phyloP scores from a whole-genome alignment of 2,329 filamentous ascomycete species.

The Fusarium praegraminearum region DNA sequence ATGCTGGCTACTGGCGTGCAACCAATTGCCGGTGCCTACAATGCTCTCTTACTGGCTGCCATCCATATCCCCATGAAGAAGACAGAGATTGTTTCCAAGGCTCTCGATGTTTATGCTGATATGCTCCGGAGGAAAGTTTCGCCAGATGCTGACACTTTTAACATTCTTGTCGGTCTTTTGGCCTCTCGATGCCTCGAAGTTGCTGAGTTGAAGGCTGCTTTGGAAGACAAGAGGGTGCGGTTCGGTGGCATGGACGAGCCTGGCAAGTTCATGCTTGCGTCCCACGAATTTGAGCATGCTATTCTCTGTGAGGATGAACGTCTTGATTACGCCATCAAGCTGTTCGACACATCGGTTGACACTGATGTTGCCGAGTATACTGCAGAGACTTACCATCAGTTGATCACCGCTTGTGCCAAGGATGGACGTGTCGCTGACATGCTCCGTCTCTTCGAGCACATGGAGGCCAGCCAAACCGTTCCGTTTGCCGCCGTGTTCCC shows the following conservation, averaged over 20 bases:
- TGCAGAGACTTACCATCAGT: slow-evolving; percentile 83
- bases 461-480: slow-evolving; percentile 81
- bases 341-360: slow-evolving; percentile 82
- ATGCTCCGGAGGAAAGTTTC: slow-evolving; percentile 89
- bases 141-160: slow-evolving; percentile 87
- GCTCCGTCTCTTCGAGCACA: slow-evolving; percentile 90
- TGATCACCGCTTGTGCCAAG: slow-evolving; percentile 89
- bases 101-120: slow-evolving; percentile 93
- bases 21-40: slow-evolving; percentile 89
- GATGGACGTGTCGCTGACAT: slow-evolving; percentile 86
- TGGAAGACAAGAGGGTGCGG: slow-evolving; percentile 85
- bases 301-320: slow-evolving; percentile 90
- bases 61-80: slow-evolving; percentile 83
- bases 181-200: slow-evolving; percentile 85
- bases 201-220: slow-evolving; percentile 74
- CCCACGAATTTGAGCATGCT: slow-evolving; percentile 86
- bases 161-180: slow-evolving; percentile 85
- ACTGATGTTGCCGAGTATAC: slow-evolving; percentile 76
- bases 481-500: slow-evolving; percentile 88
- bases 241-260: slow-evolving; percentile 88
- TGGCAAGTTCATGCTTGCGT: slow-evolving; percentile 88
- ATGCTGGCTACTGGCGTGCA: slow-evolving; percentile 86
- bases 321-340: slow-evolving; percentile 83
- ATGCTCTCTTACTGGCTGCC: slow-evolving; percentile 85
- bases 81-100: slow-evolving; percentile 88